phyloP scores from a whole-genome alignment of 371 early-diverging fungal genomes.

The Blyttiomyces sp. region DNA sequence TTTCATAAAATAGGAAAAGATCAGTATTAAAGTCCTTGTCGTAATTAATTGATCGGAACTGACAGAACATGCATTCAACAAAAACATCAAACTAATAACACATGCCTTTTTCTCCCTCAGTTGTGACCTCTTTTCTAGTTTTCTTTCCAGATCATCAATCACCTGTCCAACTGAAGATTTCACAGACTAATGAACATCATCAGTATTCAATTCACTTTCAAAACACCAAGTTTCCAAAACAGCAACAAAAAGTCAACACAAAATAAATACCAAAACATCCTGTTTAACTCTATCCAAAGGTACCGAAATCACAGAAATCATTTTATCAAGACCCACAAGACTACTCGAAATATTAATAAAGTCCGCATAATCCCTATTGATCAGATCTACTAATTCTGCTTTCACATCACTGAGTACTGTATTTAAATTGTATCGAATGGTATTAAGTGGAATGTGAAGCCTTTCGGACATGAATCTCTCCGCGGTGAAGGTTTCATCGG shows the following conservation, averaged over 20 bases:
- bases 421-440: not conserved
- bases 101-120: slow-evolving; percentile 68
- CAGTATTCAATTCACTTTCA: no score
- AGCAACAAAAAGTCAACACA: no score
- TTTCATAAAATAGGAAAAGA: not conserved
- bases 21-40: not conserved
- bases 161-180: no score
- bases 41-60: not conserved
- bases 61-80: not conserved
- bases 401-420: not conserved
- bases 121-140: slow-evolving; percentile 58
- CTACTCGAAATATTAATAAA: slow-evolving; percentile 77
- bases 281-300: slow-evolving; percentile 59
- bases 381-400: slow-evolving; percentile 71
- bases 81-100: not conserved
- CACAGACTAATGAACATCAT: no score
- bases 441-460: not conserved
- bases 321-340: slow-evolving; percentile 71
- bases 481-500: not conserved
- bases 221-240: no score
- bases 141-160: slow-evolving; percentile 54
- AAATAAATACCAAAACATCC: slow-evolving; percentile 65
- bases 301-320: slow-evolving; percentile 57
- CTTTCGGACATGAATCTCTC: not conserved
- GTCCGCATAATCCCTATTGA: slow-evolving; percentile 78